phyloP scores from a whole-genome alignment of 129 eudicot genomes.

The Saussurea involucrata region DNA sequence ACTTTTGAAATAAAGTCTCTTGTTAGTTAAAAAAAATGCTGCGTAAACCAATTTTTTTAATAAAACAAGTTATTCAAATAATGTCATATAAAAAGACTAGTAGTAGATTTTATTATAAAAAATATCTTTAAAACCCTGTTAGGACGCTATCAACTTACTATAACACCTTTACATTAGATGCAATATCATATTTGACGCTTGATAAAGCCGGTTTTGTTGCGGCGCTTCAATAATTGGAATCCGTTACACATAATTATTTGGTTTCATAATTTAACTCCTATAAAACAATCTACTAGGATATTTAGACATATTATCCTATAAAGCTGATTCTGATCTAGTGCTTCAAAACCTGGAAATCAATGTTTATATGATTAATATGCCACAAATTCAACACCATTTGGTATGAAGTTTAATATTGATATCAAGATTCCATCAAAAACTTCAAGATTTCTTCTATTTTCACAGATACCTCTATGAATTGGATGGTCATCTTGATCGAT shows the following conservation, averaged over 20 bases:
- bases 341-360: neutral
- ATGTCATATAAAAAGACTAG: neutral
- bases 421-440: neutral
- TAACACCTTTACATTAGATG: neutral
- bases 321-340: neutral
- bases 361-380: neutral
- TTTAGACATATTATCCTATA: neutral
- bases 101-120: neutral
- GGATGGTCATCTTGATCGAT: slow-evolving; percentile 80
- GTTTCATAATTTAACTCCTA: no score
- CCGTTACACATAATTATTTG: no score
- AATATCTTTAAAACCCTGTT: neutral
- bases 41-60: no score
- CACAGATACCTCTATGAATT: slow-evolving; percentile 78
- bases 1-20: no score
- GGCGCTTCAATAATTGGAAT: neutral
- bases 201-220: neutral
- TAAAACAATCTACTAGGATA: no score
- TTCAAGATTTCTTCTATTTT: neutral
- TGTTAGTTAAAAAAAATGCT: no score
- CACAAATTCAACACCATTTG: neutral
- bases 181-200: neutral
- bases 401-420: neutral
- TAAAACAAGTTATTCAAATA: no score
- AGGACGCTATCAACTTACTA: neutral